Conservation (phyloP, 2,329 filamentous ascomycete genomes). For the Aaosphaeria pasadenensis region DNA sequence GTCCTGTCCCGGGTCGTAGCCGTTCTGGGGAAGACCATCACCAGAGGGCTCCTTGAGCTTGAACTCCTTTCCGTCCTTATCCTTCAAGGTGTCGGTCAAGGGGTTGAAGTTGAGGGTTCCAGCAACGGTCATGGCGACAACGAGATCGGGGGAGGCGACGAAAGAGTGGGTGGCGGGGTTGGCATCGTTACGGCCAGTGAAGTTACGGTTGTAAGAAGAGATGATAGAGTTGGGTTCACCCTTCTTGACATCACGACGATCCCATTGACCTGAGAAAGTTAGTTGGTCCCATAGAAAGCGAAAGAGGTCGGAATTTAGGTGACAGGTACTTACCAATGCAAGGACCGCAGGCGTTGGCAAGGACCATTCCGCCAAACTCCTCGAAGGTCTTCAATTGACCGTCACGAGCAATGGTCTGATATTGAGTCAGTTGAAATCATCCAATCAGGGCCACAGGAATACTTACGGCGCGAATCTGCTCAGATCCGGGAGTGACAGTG, state of each 20-base stretch:
- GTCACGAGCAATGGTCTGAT: constrained; percentile 67
- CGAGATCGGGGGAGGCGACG: constrained; percentile 85
- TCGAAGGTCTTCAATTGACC: constrained; percentile 93
- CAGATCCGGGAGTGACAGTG: constrained; percentile 92
- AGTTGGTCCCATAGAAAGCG: neutral
- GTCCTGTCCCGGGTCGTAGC: constrained; percentile 87
- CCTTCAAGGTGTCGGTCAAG: constrained; percentile 85
- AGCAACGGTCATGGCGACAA: constrained; percentile 81
- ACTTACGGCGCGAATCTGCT: constrained; percentile 77
- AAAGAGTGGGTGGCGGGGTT: constrained; percentile 95
- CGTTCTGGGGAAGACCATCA: constrained; percentile 71
- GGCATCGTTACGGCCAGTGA: constrained; percentile 94
- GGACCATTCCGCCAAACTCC: constrained; percentile 89
- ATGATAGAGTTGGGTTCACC: constrained; percentile 94
- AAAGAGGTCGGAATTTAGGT: constrained; percentile 1
- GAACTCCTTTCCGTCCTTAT: constrained; percentile 96
- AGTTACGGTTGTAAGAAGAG: constrained; percentile 99
- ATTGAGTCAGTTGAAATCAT: too few relatives aligned
- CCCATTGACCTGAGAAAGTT: constrained; percentile 69
- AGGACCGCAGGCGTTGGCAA: constrained; percentile 84
- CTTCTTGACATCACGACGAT: constrained; percentile 90
- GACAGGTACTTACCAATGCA: constrained; percentile 52
- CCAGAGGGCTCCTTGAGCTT: constrained; percentile 76
- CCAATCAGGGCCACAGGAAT: too few relatives aligned
- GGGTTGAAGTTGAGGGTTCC: constrained; percentile 93